These are phyloP conservation scores for Rhamnella rubrinervis DNA, from an alignment of 331 rosid species.

Conservation along the genomic window DNA sequence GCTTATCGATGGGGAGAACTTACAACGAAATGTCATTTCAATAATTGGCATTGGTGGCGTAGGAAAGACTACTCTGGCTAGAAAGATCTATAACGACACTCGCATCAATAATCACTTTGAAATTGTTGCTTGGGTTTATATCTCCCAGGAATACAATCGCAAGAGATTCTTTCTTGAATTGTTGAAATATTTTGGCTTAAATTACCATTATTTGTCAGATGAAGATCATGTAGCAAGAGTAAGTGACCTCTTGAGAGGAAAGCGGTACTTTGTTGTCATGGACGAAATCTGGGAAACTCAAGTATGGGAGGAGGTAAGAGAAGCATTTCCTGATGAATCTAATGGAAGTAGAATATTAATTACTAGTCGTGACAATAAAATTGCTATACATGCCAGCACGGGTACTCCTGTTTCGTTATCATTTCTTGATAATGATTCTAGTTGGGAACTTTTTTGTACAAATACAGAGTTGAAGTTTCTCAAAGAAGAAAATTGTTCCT, in stretches of 20 bases:
- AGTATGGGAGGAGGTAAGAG: neutral
- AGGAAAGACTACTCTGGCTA: slow-evolving; percentile 2
- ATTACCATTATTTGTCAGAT: neutral
- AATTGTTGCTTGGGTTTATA: neutral
- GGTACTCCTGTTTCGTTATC: no score
- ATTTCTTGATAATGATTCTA: no score
- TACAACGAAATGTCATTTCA: neutral
- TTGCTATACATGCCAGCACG: neutral
- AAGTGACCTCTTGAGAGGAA: neutral
- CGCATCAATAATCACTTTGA: neutral
- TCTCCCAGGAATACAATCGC: neutral
- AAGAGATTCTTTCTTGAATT: neutral
- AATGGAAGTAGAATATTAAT: neutral
- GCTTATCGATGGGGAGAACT: no score
- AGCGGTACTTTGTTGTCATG: neutral
- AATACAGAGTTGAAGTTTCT: no score
- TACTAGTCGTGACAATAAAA: neutral
- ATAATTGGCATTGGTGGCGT: slow-evolving; percentile 11
- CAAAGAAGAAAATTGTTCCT: no score
- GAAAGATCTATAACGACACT: neutral
- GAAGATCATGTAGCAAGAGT: neutral
- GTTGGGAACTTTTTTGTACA: no score
- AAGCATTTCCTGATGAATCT: neutral
- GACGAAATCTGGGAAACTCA: slow-evolving; percentile 24
- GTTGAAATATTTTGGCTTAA: neutral